Conservation (phyloP, 495 filamentous ascomycete genomes). For the Chaetomidium leptoderma region DNA sequence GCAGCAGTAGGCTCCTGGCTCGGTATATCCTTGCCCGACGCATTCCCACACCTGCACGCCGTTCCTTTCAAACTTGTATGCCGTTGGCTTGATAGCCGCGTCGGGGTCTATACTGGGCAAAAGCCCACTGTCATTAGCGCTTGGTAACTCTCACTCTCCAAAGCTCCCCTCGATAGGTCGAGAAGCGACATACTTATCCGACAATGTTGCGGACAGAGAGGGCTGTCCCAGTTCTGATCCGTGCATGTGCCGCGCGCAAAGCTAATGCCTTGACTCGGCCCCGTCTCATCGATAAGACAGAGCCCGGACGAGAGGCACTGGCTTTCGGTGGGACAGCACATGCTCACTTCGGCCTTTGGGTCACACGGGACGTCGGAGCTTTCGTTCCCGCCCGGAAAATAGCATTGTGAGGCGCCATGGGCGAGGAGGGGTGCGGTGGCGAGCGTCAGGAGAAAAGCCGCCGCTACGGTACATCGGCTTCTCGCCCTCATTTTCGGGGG, state of each 20-base stretch:
- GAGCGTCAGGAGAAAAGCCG: no score
- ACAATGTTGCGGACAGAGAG: conserved; percentile 13
- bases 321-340: conserved; percentile 15
- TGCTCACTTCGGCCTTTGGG: conserved; percentile 16
- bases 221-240: conserved; percentile 7
- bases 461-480: no score
- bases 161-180: neutral
- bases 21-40: conserved; percentile 8
- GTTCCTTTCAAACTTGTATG: conserved; percentile 10
- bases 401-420: conserved; percentile 6
- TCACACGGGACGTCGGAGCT: conserved; percentile 15
- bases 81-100: neutral
- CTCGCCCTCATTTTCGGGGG: no score
- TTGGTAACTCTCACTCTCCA: neutral
- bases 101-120: conserved; percentile 11
- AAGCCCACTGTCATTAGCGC: neutral
- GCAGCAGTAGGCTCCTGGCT: conserved; percentile 19
- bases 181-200: conserved; percentile 8
- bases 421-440: neutral
- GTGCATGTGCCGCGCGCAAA: conserved; percentile 19
- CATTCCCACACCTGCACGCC: conserved; percentile 21
- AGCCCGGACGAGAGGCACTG: conserved; percentile 15
- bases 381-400: conserved; percentile 8
- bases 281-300: conserved; percentile 1
- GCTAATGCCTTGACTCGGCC: neutral